Percentiles rank a stretch among this genome's conserved stretches.
These are phyloP conservation scores for Penicillium sp. DNA, from an alignment of 2,329 filamentous ascomycete genomes.

Conservation along the genomic window DNA sequence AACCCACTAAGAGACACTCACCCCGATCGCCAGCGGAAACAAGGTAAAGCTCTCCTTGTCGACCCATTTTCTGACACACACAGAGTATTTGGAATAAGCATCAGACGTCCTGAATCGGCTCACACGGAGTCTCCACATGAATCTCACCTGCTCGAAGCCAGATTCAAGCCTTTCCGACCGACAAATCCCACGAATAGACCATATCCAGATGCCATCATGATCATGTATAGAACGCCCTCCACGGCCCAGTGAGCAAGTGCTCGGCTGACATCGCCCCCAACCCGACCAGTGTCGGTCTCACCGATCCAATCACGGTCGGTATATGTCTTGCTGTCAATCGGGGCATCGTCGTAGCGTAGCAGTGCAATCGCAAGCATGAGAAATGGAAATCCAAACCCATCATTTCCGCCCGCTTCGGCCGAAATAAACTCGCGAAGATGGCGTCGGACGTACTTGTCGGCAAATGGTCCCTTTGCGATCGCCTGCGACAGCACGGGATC, in stretches of 20 bases:
- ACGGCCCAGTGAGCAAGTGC: constrained; percentile 54
- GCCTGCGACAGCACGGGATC: constrained; percentile 59
- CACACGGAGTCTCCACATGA: background rate
- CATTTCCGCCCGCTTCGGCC: constrained; percentile 56
- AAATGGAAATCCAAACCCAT: constrained; percentile 59
- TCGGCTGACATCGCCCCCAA: constrained; percentile 47
- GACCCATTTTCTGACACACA: constrained; percentile 45
- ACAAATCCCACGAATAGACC: constrained; percentile 48
- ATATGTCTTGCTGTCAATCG: constrained; percentile 6
- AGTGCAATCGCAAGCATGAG: constrained; percentile 54
- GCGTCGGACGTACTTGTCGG: constrained; percentile 56
- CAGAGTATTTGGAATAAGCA: background rate
- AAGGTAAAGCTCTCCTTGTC: constrained; percentile 52
- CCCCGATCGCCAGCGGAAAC: constrained; percentile 47
- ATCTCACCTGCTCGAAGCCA: constrained; percentile 28
- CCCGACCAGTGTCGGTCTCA: constrained; percentile 44
- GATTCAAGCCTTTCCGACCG: constrained; percentile 44
- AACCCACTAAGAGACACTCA: constrained; percentile 16
- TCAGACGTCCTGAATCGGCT: constrained; percentile 7
- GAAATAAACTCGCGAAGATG: constrained; percentile 57
- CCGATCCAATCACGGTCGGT: constrained; percentile 25
- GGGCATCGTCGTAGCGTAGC: constrained; percentile 48
- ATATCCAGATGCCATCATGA: constrained; percentile 49
- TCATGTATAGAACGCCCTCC: constrained; percentile 56
- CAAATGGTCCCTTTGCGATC: constrained; percentile 57